phyloP scores from a whole-genome alignment of 2,329 filamentous ascomycete genomes.

The Aspergillus intermedius region DNA sequence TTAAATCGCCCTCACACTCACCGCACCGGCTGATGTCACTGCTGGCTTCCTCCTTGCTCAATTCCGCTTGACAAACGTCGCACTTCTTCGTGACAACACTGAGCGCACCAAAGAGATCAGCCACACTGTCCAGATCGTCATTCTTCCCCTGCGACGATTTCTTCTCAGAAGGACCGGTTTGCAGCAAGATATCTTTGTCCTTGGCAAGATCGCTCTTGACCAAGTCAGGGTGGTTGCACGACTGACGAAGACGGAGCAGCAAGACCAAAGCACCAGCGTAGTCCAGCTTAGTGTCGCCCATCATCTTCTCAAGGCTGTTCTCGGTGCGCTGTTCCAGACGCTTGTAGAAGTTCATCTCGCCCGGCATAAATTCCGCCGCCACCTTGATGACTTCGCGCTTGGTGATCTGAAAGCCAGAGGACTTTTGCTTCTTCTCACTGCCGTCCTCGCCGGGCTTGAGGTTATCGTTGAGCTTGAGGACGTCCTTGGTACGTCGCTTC shows the following conservation, averaged over 20 bases:
- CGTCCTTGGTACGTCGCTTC: conserved; percentile 96
- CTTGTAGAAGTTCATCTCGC: conserved; percentile 80
- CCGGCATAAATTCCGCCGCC: conserved; percentile 67
- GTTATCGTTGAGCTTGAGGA: conserved; percentile 82
- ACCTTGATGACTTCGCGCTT: conserved; percentile 82
- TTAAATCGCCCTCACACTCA: conserved; percentile 69
- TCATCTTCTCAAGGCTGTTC: conserved; percentile 80
- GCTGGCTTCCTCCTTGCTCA: conserved; percentile 52
- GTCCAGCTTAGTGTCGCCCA: conserved; percentile 70
- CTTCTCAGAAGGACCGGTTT: conserved; percentile 48
- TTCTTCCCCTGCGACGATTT: conserved; percentile 46
- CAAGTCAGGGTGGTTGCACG: conserved; percentile 88
- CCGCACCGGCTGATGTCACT: conserved; percentile 56
- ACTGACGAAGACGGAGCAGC: conserved; percentile 81
- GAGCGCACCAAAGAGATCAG: conserved; percentile 78
- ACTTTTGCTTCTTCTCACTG: conserved; percentile 43
- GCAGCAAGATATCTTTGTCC: conserved; percentile 76
- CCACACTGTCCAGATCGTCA: conserved; percentile 71
- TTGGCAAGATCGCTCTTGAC: conserved; percentile 78
- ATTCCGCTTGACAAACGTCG: conserved; percentile 69
- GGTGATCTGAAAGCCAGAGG: conserved; percentile 77
- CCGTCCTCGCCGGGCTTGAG: conserved; percentile 63
- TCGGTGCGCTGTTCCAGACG: conserved; percentile 78
- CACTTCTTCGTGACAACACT: conserved; percentile 72
- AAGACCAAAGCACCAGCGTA: conserved; percentile 92